Conservation (phyloP, 306 rosid species). For the Mucuna pruriens region DNA sequence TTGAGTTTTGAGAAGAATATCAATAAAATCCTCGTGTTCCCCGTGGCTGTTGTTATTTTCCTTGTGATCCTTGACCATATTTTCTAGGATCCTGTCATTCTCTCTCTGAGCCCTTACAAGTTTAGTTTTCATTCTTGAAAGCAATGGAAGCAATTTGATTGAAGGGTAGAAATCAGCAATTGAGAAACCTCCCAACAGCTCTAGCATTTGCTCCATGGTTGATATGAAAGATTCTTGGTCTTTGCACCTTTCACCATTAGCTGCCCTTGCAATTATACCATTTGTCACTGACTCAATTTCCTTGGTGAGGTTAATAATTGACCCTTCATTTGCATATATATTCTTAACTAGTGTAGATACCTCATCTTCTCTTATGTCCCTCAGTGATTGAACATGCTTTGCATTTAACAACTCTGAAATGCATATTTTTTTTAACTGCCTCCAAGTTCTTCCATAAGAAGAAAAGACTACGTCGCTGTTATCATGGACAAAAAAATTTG, state of each 20-base stretch:
- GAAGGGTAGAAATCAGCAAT: slow-evolving; percentile 1
- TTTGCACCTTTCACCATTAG: background rate
- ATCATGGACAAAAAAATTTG: background rate
- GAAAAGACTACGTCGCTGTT: background rate
- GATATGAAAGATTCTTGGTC: background rate
- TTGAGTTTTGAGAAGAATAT: slow-evolving; percentile 8
- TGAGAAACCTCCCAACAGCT: background rate
- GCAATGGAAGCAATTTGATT: slow-evolving; percentile 1
- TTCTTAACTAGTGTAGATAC: background rate
- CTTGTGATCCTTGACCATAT: slow-evolving; percentile 26
- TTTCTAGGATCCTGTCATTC: slow-evolving; percentile 3
- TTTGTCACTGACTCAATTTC: background rate
- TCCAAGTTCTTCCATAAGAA: background rate
- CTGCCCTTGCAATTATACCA: background rate
- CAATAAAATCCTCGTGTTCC: background rate
- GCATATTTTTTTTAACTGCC: background rate
- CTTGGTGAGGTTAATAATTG: slow-evolving; percentile 10
- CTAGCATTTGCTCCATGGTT: background rate
- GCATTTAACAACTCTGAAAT: background rate
- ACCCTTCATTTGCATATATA: slow-evolving; percentile 3
- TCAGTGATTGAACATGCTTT: background rate
- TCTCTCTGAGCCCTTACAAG: background rate
- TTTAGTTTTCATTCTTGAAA: slow-evolving; percentile 12
- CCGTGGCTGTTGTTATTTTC: background rate
- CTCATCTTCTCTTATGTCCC: slow-evolving; percentile 23